Evolutionary conservation across 768 basidiomycete genomes (phyloP), one percentile per base, ranked within the genome.

Genomic region (Collybia nuda): DNA sequence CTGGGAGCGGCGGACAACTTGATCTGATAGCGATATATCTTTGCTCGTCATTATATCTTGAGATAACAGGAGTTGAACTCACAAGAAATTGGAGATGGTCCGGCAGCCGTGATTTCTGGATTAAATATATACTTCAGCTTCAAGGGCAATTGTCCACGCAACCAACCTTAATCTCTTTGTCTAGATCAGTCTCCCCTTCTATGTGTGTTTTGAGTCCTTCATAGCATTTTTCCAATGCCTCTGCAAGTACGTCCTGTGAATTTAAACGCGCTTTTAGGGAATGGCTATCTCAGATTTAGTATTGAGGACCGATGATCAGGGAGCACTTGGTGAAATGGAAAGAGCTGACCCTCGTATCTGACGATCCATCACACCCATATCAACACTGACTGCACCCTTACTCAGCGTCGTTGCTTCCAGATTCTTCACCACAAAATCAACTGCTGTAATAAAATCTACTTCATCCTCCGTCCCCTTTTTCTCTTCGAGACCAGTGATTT

Each of bases 11-110:
- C 62, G 4, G 86, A 82, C 29, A 91, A 72, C 17, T 73, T 64
- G 8, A 85, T 67, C 88, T 90, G 14, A 40, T 32, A 32, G 12
- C n/a, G n/a, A n/a, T 18, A 5, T 57, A 29, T 6, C 3, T 40
- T 22, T 15, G 14, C 7, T 11, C n/a, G 38, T 22, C 36, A 24
- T 5, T 5, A 11, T 32, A 32, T 4, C 12, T 14, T 11, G 11
- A 32, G 14, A 11, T 11, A 11, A 32, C 14, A 32, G 17, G 26
- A 5, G 7, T 15, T 24, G 22, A 29, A 63, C 80, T 51, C 64
- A 90, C 90, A 47, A 92, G 72, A 41, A 91, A 74, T 51, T 88
- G 86, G 5, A 92, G 64, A 65, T 90, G 88, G 57, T 84, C 81
- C 2, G 88, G 87, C 18, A 90, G 68, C 42, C 71, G 81, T 17